Conservation (phyloP, 805 yeast genomes). For the Nakazawaea populi region DNA sequence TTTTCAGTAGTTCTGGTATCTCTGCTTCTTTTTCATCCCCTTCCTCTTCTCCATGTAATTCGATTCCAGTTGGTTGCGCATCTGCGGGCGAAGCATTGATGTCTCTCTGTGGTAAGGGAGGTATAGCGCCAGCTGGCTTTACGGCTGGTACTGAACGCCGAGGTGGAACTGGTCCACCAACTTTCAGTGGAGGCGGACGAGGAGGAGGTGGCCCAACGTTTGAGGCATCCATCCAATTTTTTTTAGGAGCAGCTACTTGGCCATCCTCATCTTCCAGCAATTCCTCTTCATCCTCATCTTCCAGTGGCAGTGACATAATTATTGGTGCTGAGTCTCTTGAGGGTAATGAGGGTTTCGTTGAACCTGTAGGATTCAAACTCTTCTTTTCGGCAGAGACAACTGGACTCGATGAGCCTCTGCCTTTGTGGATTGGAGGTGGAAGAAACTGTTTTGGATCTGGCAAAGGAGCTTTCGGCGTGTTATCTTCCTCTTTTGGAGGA, state of each 20-base stretch:
- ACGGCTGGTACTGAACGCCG: background rate
- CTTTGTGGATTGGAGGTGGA: slow-evolving; percentile 35
- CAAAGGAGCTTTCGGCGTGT: slow-evolving; percentile 19
- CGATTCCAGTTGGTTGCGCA: background rate
- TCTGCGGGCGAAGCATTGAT: background rate
- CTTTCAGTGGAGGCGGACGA: background rate
- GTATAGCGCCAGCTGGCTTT: background rate
- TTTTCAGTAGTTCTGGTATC: background rate
- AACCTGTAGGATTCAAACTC: too few species aligned
- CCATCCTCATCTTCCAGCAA: background rate
- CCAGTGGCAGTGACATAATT: background rate
- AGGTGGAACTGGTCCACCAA: background rate
- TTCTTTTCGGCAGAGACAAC: background rate
- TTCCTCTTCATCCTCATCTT: background rate
- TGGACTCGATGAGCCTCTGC: slow-evolving; percentile 15
- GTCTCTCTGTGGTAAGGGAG: background rate
- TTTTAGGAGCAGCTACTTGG: background rate
- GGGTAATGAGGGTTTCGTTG: background rate
- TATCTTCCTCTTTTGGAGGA: slow-evolving; percentile 7
- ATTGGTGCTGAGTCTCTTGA: background rate
- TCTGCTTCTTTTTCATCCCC: background rate
- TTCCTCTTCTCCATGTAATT: background rate
- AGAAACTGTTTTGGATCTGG: slow-evolving; percentile 33
- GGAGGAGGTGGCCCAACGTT: slow-evolving; percentile 6
- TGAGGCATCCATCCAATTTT: slow-evolving; percentile 5